Conservation (phyloP, 2,329 filamentous ascomycete species). For the Curvularia hawaiiensis region DNA sequence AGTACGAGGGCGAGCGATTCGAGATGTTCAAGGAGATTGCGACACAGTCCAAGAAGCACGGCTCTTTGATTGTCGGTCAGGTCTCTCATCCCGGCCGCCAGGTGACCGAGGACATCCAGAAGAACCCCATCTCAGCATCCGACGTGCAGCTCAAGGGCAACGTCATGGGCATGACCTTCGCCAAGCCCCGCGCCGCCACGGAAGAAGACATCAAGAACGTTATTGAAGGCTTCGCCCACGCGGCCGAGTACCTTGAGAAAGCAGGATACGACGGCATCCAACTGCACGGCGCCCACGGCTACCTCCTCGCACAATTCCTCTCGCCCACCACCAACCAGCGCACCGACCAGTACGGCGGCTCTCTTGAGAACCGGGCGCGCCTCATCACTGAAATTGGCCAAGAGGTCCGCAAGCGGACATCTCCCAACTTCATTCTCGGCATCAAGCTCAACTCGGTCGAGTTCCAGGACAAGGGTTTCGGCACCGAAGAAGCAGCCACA, state of each 20-base stretch:
- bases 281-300: slow-evolving; percentile 54
- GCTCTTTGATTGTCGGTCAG: slow-evolving; percentile 64
- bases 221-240: slow-evolving; percentile 65
- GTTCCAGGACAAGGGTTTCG: slow-evolving; percentile 59
- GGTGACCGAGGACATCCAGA: slow-evolving; percentile 51
- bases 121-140: slow-evolving; percentile 58
- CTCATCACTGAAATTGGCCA: slow-evolving; percentile 49
- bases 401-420: slow-evolving; percentile 46
- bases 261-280: slow-evolving; percentile 63
- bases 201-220: slow-evolving; percentile 61
- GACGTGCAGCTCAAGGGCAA: slow-evolving; percentile 45
- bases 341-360: slow-evolving; percentile 53
- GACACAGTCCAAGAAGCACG: slow-evolving; percentile 60
- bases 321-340: slow-evolving; percentile 50
- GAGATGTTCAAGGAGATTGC: slow-evolving; percentile 64
- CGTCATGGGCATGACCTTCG: slow-evolving; percentile 56
- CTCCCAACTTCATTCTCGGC: slow-evolving; percentile 52
- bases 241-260: slow-evolving; percentile 65
- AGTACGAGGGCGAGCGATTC: slow-evolving; percentile 63
- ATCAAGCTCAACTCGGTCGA: slow-evolving; percentile 66
- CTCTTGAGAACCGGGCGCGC: slow-evolving; percentile 51
- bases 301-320: slow-evolving; percentile 54
- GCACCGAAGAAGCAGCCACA: slow-evolving; percentile 56
- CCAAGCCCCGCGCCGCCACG: slow-evolving; percentile 59
- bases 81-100: slow-evolving; percentile 68